A percentile compares a stretch with the other conserved stretches of the same genome.
These are phyloP conservation scores for Bombardia bombarda DNA, from an alignment of 495 filamentous ascomycete species.

Conservation along the genomic window DNA sequence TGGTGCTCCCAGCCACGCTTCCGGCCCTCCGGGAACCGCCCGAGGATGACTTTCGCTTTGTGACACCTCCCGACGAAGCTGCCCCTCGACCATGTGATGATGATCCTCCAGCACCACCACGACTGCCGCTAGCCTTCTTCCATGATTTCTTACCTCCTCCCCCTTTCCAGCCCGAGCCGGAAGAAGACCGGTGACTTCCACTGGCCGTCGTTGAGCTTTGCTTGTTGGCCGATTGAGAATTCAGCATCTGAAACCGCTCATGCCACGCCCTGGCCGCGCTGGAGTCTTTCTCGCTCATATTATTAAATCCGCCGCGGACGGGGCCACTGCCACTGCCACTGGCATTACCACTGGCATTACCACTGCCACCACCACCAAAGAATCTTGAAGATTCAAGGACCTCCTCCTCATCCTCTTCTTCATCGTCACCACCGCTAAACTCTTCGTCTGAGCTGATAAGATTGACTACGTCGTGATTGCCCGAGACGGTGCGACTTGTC, in stretches of 20 bases:
- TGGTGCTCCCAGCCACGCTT: too few species aligned
- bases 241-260: background rate
- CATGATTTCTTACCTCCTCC: slow-evolving; percentile 4
- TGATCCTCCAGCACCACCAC: slow-evolving; percentile 19
- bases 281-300: background rate
- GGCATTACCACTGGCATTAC: too few species aligned
- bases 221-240: too few species aligned
- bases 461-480: slow-evolving; percentile 55
- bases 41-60: slow-evolving; percentile 18
- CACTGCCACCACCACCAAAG: too few species aligned
- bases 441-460: slow-evolving; percentile 58
- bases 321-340: too few species aligned
- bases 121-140: slow-evolving; percentile 10
- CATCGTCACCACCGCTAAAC: slow-evolving; percentile 13
- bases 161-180: slow-evolving; percentile 8
- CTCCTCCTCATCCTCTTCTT: slow-evolving; percentile 6
- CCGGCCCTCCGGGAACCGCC: background rate
- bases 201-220: too few species aligned
- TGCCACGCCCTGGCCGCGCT: background rate
- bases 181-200: slow-evolving; percentile 1
- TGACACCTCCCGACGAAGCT: slow-evolving; percentile 18
- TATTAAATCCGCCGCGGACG: background rate
- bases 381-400: slow-evolving; percentile 9
- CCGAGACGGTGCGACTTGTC: background rate
- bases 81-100: slow-evolving; percentile 5